Evolutionary conservation across 1,284 basidiomycete species (phyloP), one percentile per base, ranked within the genome.

Genomic region (Leccinum griseonigrum): DNA sequence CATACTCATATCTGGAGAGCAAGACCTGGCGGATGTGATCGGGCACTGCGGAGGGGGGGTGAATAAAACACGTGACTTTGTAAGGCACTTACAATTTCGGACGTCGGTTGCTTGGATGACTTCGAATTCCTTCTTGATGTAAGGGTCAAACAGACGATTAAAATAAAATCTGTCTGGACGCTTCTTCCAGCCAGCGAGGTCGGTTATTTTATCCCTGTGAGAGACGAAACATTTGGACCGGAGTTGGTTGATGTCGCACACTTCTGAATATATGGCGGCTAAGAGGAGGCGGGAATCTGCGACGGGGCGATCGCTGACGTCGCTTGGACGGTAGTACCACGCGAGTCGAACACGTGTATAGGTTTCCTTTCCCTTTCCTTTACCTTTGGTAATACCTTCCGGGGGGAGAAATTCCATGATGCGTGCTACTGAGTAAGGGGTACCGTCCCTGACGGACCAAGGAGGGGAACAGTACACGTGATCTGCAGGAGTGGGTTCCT

Each of bases 51-150:
- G 28, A 31, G 58, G 58, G 13, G 22, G 53, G 58, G 67, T 62
- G 61, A 59, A 65, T 59, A 58, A 65, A 66, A 67, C 64, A 64
- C 61, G 67, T 64, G 69, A 65, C 64, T 58, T 67, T 60, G 64
- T 53, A 62, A 62, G 63, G 63, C 56, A 69, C 94, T 70, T 74
- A 97, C 95, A 82, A 76, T 99, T 99, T 68, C 90, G 86, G 61
- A 97, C 88, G 70, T 91, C 91, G 54, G 85, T 85, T 29, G 94
- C 88, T 59, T 92, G 89, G 62, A 99, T 88, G 67, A 98, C 91
- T 76, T 99, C 97, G 77, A 97, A 98, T 78, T 97, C 97, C 75
- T 95, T 93, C 80, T 97, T 96, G 76, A 98, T 94, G 78, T 98
- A 98, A 53, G 96, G 94, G 78, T 99, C 97, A 75, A 95, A 98